phyloP scores from a whole-genome alignment of 2,329 filamentous ascomycete genomes.

The Arthroderma sp. region DNA sequence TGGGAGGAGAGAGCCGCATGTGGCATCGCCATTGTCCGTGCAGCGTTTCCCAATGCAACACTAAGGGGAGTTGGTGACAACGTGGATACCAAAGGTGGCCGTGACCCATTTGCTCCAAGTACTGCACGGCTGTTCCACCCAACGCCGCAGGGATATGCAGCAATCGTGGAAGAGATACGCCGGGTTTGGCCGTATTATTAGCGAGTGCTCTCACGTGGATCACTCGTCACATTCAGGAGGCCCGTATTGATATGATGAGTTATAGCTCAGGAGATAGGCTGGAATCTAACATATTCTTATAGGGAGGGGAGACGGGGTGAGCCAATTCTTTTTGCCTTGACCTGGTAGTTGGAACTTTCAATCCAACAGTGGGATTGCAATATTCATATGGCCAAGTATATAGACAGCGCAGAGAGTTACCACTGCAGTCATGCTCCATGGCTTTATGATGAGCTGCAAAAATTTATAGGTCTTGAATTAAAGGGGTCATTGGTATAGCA shows the following conservation, averaged over 20 bases:
- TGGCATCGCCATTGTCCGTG: slow-evolving; percentile 9
- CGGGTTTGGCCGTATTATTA: slow-evolving; percentile 9
- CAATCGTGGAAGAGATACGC: slow-evolving; percentile 17
- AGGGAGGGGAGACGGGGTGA: neutral
- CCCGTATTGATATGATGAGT: neutral
- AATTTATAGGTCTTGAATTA: neutral
- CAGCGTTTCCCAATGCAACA: slow-evolving; percentile 6
- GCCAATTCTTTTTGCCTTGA: neutral
- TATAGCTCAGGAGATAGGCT: neutral
- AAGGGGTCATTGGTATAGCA: neutral
- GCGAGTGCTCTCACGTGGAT: neutral
- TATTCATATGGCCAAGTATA: neutral
- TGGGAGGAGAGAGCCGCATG: slow-evolving; percentile 11
- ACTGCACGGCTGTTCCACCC: slow-evolving; percentile 19
- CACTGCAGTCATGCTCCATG: neutral
- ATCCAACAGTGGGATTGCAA: neutral
- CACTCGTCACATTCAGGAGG: neutral
- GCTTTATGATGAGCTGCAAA: neutral
- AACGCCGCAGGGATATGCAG: slow-evolving; percentile 18
- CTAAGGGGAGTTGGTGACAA: neutral
- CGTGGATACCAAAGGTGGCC: neutral
- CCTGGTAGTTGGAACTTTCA: neutral
- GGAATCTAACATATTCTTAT: neutral
- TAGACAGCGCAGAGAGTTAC: neutral
- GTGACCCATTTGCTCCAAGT: slow-evolving; percentile 7